These are phyloP conservation scores for Globisporangium megalacanthum DNA, from an alignment of 352 stramenopile genomes.

Conservation along the genomic window DNA sequence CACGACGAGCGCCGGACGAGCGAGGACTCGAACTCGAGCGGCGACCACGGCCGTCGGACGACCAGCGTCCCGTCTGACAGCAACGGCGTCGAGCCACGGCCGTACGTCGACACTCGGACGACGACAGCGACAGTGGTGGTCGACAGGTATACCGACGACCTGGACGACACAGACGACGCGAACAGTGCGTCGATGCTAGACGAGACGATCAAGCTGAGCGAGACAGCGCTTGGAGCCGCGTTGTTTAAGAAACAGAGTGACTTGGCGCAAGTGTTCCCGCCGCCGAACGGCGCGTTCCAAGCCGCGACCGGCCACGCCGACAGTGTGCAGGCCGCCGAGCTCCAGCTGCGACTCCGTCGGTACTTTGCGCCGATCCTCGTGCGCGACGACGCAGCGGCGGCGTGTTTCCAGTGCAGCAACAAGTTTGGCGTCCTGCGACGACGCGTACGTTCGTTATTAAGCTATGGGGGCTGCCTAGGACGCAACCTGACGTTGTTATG, in stretches of 20 bases:
- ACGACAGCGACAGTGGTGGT: too few species aligned
- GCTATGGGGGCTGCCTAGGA: neutral
- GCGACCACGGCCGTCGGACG: neutral
- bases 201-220: constrained; percentile 1
- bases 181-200: constrained; percentile 4
- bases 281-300: constrained; percentile 3
- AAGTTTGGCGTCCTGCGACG: constrained; percentile 75
- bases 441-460: constrained; percentile 26
- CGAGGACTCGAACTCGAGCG: constrained; percentile 12
- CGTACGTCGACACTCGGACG: neutral
- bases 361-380: constrained; percentile 61
- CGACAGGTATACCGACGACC: neutral
- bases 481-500: neutral
- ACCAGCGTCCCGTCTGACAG: neutral
- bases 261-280: constrained; percentile 14
- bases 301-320: constrained; percentile 13
- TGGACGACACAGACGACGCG: neutral
- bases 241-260: constrained; percentile 19
- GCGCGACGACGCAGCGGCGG: constrained; percentile 32
- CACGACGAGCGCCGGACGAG: constrained; percentile 4
- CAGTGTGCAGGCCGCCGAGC: constrained; percentile 17
- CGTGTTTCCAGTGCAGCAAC: constrained; percentile 58
- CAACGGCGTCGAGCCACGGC: neutral
- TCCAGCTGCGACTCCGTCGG: constrained; percentile 35
- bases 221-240: neutral